Base-by-base conservation (phyloP, 1,284 basidiomycete species). In the Leccinum pseudoinsigne region DNA sequence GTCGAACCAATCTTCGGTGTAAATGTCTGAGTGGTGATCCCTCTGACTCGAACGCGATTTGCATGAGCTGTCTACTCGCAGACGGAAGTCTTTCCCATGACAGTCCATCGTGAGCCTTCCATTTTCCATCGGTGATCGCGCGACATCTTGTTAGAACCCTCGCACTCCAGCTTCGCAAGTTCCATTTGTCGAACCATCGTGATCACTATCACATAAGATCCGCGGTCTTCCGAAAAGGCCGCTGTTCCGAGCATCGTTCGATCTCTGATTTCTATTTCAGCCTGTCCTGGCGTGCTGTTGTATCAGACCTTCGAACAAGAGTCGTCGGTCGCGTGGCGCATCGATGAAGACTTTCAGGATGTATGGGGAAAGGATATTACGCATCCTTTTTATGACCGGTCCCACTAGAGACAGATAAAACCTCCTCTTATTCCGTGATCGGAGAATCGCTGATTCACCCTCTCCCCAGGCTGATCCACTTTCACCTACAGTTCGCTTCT, bases 241-340 rank as follows among this genome's bases (percentile, higher is more conserved):
- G 3, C 80, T 86, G 0, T 94, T 94, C 74, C 94, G 91, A 90
- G 79, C 81, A 16, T 87, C 87, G 0, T 90, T 94, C 68, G 90
- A 92, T 16, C 74, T 89, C 2, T 94, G 91, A 91, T 94, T 94
- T 77, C 73, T 80, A 7, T 92, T 89, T 63, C 71, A 78, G 53
- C 86, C 90, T 2, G 86, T 93, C 3, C 76, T 89, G 7, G 71
- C 72, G 12, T 77, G 61, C 11, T 11, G 58, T 12, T 21, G 51
- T 5, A n/a, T 50, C 40, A 42, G 23, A 23, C 23, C 10, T 14
- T 11, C 47, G 9, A 47, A 53, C 45, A 28, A 31, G 16, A 55
- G 10, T n/a, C 4, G 11, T 14, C 4, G 40, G 42, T 3, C n/a
- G 21, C 40, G 18, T 47, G 45, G 45, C 47, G 12, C 21, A 50